Evolutionary conservation across 176 grass and related monocot species (phyloP), one percentile per base, ranked within the genome.

Genomic region (Aegilops bicornis): DNA sequence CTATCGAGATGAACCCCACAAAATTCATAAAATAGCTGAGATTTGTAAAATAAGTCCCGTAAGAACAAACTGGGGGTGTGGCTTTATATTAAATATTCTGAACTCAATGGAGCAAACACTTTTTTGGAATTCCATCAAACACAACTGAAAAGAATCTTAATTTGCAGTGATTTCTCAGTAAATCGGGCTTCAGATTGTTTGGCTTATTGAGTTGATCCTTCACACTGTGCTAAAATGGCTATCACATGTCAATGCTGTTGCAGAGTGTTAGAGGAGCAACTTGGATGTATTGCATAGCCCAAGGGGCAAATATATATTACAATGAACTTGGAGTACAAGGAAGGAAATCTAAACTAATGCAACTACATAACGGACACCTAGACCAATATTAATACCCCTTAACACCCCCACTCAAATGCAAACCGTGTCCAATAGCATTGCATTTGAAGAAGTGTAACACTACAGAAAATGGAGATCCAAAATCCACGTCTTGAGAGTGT

Each of bases 181-280:
- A 73, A 73, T 73, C 12, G 5, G 33, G 22, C 4, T 70, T 70
- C 19, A 37, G 54, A 58, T 58, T 58, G 13, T 75, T 47, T 29
- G 42, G 16, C 30, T 75, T 75, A 42, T 75, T 50, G 23, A 79
- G 39, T 9, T 79, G 77, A 79, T 62, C 54, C 48, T 64, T 84
- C 71, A 84, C 20, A 32, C 20, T 76, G 25, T 84, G 45, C 70
- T 64, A 64, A 74, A 64, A 84, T 84, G 71, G 58, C 76, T 29
- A 47, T 74, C 71, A 42, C 37, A 45, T 35, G 39, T 48, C 19
- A 75, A 50, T 52, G 15, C 36, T 20, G 63, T 36, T 20, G 30
- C 40, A 33, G 14, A 66, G 43, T 14, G 54, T 58, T 58, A 54
- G 6, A 58, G 17, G 54, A 58, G 54, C 54, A 58, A 58, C 54